Base-by-base conservation (phyloP, 129 eudicot species). In the Helichrysum umbraculigerum region DNA sequence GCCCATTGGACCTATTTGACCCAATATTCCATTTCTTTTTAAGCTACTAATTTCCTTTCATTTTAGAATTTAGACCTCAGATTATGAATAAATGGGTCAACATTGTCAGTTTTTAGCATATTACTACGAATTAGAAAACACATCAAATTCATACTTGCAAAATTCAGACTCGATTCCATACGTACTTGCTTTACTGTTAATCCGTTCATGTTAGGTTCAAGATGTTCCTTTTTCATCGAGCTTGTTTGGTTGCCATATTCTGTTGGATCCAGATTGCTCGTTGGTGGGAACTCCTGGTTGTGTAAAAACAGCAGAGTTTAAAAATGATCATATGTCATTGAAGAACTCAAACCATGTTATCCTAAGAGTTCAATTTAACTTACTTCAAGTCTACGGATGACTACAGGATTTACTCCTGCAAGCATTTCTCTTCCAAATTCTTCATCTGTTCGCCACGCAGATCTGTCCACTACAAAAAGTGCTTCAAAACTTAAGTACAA, bases 261-360 rank as follows among this genome's bases (percentile, higher is more conserved):
- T 21, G 69, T 59, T n/a, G 79, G 86, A 71, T 93, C 96, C 17
- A 93, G 85, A 78, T 71, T 88, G 85, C 98, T 90, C 11, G 66
- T 58, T 6, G 98, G 98, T 58, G 98, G 98, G 59, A 93, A 93
- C 78, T 85, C 97, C 97, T 93, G 83, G 29, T 71, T 15, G 30
- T 15, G 70, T 41, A 52, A 4, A 65, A 34, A 70, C 29, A 68
- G 10, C 14, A 33, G 56, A 32, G 15, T 41, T 57, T 3, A 5
- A 61, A 11, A 76, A 39, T 12, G 1, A 22, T 22, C 32, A 59
- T 0, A 41, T 29, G 63, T 70, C 10, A 33, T 58, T 20, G 0
- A 20, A 28, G 0, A 47, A 3, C 42, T 11, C 25, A 4, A 54
- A 67, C 51, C 21, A 37, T 29, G 39, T 58, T 22, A n/a, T 62